phyloP scores from a whole-genome alignment of 129 eudicot genomes.

The Arctium minus region DNA sequence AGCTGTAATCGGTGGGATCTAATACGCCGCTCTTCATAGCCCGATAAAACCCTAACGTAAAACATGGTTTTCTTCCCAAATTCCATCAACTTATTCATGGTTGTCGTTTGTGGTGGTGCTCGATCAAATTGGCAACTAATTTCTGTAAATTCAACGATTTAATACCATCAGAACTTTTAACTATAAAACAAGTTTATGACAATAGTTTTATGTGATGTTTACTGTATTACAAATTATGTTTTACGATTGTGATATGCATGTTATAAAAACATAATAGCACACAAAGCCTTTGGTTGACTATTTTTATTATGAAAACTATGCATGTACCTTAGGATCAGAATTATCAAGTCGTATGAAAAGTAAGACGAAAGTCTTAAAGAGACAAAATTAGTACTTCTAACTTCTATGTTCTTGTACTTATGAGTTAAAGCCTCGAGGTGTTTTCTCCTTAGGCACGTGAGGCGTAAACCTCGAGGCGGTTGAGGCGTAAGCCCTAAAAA shows the following conservation, averaged over 20 bases:
- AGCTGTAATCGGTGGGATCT: conserved; percentile 63
- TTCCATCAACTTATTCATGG: conserved; percentile 61
- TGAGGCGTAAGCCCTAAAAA: too few relatives aligned
- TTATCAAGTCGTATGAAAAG: not conserved
- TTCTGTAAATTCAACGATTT: not conserved
- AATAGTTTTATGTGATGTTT: not conserved
- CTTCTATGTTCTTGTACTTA: not conserved
- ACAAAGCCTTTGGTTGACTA: not conserved
- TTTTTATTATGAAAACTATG: not conserved
- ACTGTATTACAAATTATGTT: not conserved
- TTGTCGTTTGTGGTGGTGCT: not conserved
- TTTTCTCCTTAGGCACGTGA: too few relatives aligned
- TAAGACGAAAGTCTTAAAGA: not conserved
- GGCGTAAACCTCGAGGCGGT: too few relatives aligned
- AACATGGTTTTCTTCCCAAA: conserved; percentile 85
- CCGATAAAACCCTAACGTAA: conserved; percentile 86
- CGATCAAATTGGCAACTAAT: not conserved
- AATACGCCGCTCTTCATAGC: conserved; percentile 91
- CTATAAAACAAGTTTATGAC: not conserved
- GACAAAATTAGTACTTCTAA: not conserved
- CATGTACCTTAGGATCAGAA: not conserved
- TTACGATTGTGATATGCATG: not conserved
- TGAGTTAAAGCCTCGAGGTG: not conserved
- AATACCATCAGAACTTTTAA: not conserved
- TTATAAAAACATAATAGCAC: not conserved